A percentile compares a stretch with the other conserved stretches of the same genome.
Conservation (phyloP, 306 rosid species). For the Castanospermum australe region DNA sequence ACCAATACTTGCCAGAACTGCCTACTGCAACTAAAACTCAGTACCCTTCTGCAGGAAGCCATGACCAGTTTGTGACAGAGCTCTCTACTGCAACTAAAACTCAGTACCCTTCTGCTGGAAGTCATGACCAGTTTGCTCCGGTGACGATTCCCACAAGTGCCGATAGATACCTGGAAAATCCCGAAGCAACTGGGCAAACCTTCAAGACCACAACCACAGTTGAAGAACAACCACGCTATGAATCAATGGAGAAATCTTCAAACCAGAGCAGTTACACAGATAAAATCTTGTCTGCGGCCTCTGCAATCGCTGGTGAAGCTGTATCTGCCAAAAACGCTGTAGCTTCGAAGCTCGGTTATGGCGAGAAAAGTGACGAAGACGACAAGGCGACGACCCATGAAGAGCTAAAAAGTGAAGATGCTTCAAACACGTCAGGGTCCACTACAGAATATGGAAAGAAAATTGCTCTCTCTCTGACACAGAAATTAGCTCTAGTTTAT, state of each 20-base stretch:
- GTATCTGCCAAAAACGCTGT: constrained; percentile 31
- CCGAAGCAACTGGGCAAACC: constrained; percentile 10
- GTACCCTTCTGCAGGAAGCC: constrained; percentile 1
- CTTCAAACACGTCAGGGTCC: constrained; percentile 21
- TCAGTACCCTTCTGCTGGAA: constrained; percentile 8
- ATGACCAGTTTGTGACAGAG: constrained; percentile 13
- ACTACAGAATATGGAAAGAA: constrained; percentile 30
- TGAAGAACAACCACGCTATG: constrained; percentile 8
- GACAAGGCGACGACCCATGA: background rate
- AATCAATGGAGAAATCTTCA: constrained; percentile 15
- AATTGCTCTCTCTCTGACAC: constrained; percentile 32
- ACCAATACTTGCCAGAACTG: constrained; percentile 32
- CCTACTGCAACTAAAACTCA: background rate
- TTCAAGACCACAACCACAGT: background rate
- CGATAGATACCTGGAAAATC: background rate
- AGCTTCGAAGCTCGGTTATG: constrained; percentile 41
- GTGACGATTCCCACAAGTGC: constrained; percentile 1
- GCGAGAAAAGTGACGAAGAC: background rate
- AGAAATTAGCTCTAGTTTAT: constrained; percentile 35
- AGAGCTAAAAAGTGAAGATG: background rate
- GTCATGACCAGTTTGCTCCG: constrained; percentile 34
- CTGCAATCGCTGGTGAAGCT: constrained; percentile 24
- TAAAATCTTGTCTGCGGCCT: constrained; percentile 13
- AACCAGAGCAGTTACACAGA: constrained; percentile 30
- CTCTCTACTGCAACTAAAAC: constrained; percentile 20